Base-by-base conservation (phyloP, 2,329 filamentous ascomycete species). In the Alternaria panax region DNA sequence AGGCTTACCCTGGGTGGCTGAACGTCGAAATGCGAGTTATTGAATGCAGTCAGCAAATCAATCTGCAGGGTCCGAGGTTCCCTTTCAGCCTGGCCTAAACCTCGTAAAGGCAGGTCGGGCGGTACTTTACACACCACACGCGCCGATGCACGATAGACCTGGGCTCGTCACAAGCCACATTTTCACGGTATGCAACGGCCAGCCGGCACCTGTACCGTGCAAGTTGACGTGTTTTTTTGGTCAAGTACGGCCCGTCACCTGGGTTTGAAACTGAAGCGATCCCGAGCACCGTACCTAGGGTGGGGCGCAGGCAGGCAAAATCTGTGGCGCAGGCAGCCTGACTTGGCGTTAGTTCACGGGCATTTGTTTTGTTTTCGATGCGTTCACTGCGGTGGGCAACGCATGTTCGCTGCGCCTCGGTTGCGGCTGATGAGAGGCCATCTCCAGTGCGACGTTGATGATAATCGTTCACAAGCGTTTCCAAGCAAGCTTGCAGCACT, bases 401-500 rank as follows among this genome's bases (percentile, higher is more conserved):
- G n/a, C n/a, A n/a, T n/a, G n/a, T n/a, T n/a, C n/a, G n/a, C n/a
- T n/a, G n/a, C n/a, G n/a, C n/a, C n/a, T n/a, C n/a, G n/a, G n/a
- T n/a, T n/a, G n/a, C n/a, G n/a, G n/a, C n/a, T n/a, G n/a, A n/a
- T n/a, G n/a, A 18, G 22, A 34, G 28, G 4, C 4, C 27, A 48
- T 34, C 4, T 48, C 0, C 5, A n/a, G 11, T 41, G 22, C 32
- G 5, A 38, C 22, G 47, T 51, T 9, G 22, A 40, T 16, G 12
- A 22, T 7, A 1, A 16, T 20, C n/a, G 41, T 47, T 41, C 27
- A 45, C 58, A 64, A 66, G 64, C 59, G 42, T 66, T 62, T 51
- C 64, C 61, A 66, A 64, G 59, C 47, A 57, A 45, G 56, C 57
- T 62, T 59, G 43, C 51, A 34, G 36, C 38, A 54, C 57, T 62